A percentile compares a stretch with the other conserved stretches of the same genome.
Evolutionary conservation across 352 stramenopile species (phyloP).

Genomic region (Phytophthora aleatoria): DNA sequence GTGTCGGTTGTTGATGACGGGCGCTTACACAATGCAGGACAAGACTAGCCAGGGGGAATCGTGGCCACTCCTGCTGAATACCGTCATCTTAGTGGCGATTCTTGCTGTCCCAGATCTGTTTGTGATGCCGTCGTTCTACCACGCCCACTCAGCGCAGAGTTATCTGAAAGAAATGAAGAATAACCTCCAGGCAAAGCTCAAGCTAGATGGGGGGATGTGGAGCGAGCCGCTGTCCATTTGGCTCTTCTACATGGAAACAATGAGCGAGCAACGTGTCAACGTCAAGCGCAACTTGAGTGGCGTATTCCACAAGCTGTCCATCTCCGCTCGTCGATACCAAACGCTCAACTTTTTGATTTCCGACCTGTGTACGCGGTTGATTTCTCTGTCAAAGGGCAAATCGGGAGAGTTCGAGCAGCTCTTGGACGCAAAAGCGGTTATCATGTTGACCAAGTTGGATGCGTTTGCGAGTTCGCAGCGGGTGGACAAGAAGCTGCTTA

Average conservation of each 20-base stretch:
- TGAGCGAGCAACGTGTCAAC: constrained; percentile 51
- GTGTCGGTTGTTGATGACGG: constrained; percentile 75
- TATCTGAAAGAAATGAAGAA: constrained; percentile 84
- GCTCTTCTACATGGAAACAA: constrained; percentile 66
- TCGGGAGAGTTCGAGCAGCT: constrained; percentile 41
- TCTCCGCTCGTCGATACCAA: constrained; percentile 74
- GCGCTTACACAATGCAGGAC: constrained; percentile 49
- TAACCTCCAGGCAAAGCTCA: constrained; percentile 71
- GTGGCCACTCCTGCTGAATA: constrained; percentile 53
- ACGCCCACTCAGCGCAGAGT: constrained; percentile 56
- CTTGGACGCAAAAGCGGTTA: constrained; percentile 45
- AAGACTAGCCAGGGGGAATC: constrained; percentile 26
- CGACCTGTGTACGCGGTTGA: constrained; percentile 70
- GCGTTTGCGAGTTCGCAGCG: constrained; percentile 64
- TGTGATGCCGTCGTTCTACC: constrained; percentile 82
- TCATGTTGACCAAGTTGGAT: constrained; percentile 63
- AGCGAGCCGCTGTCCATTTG: constrained; percentile 81
- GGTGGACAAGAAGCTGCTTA: constrained; percentile 51
- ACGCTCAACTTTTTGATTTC: constrained; percentile 81
- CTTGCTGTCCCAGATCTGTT: constrained; percentile 75
- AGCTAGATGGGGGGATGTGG: constrained; percentile 63
- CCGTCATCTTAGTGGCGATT: constrained; percentile 71
- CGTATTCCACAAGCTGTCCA: constrained; percentile 54
- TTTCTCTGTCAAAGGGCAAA: constrained; percentile 53
- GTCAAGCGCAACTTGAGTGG: constrained; percentile 48